Base-by-base conservation (phyloP, 2,329 filamentous ascomycete species). In the Aspergillus sclerotialis region DNA sequence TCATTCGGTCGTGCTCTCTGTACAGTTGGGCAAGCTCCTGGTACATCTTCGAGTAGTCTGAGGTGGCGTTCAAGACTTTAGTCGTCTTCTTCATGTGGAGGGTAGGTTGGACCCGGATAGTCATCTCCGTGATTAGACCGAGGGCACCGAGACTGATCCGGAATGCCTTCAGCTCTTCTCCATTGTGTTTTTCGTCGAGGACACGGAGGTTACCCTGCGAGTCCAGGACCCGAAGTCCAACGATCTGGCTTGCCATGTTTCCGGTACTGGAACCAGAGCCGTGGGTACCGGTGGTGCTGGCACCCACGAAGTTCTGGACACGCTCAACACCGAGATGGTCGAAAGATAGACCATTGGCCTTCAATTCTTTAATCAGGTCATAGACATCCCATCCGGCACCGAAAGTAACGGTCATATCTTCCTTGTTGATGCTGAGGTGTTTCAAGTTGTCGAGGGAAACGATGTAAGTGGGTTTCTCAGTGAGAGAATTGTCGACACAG, bases 351-450 rank as follows among this genome's bases (percentile, higher is more conserved):
- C 31, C 37, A 19, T 46, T 35, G 14, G 32, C 33, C 30, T 44
- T 38, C 5, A 48, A 41, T 13, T 35, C 39, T 6, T 38, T 17
- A 11, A 39, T 30, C 10, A 48, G 37, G 26, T 48, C 45, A 28
- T 32, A 30, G 21, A 48, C 30, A 33, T 48, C 45, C 45, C 45
- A 48, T 14, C 45, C 45, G 28, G 41, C 45, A 33, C 45, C 45
- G 23, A 46, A 37, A 14, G 45, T 48, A 35, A 41, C 43, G 3
- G 38, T 48, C 32, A 36, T 35, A 15, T 33, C 36, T 11, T 45
- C 34, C 31, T 39, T 43, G 33, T 43, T 16, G 33, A 43, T 43
- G 2, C 36, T 11, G 18, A 44, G 35, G 6, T 38, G 17, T 18
- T 44, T 44, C 32, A 44, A 27, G 28, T 44, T 44, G 27, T 37